A percentile compares a stretch with the other conserved stretches of the same genome.
Evolutionary conservation across 345 rosid species (phyloP).

Genomic region (Populus euphratica): DNA sequence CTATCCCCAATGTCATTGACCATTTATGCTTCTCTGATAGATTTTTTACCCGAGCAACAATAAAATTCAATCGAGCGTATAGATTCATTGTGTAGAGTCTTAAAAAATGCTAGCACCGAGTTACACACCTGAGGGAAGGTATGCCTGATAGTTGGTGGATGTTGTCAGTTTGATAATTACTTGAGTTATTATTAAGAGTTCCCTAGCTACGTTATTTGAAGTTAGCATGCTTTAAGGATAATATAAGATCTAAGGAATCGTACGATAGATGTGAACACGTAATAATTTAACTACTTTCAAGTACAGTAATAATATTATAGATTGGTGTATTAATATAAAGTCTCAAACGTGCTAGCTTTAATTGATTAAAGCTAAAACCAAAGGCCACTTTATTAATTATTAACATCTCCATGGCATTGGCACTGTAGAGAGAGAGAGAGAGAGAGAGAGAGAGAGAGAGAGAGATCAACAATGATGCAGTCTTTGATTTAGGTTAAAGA

Average conservation of each 20-base stretch:
- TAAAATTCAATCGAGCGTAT: neutral
- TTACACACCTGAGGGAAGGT: neutral
- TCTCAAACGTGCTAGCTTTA: conserved; percentile 32
- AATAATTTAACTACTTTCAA: neutral
- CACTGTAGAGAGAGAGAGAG: conserved; percentile 2
- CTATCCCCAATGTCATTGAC: too few species aligned
- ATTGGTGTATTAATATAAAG: conserved; percentile 18
- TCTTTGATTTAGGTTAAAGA: conserved; percentile 28
- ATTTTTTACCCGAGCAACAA: neutral
- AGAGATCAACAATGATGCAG: conserved; percentile 24
- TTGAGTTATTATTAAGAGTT: neutral
- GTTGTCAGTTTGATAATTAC: neutral
- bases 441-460: neutral
- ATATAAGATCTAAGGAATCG: neutral
- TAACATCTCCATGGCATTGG: neutral
- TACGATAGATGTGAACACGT: neutral
- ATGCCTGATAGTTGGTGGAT: neutral
- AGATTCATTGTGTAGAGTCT: neutral
- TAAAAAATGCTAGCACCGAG: neutral
- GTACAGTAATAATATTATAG: neutral
- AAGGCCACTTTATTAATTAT: conserved; percentile 12
- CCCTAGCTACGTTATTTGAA: neutral
- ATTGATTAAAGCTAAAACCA: conserved; percentile 33
- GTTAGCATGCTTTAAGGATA: conserved; percentile 8
- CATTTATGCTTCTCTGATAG: neutral